A percentile compares a stretch with the other conserved stretches of the same genome.
Conservation (phyloP, 768 basidiomycete genomes). For the Boletus coccyginus region DNA sequence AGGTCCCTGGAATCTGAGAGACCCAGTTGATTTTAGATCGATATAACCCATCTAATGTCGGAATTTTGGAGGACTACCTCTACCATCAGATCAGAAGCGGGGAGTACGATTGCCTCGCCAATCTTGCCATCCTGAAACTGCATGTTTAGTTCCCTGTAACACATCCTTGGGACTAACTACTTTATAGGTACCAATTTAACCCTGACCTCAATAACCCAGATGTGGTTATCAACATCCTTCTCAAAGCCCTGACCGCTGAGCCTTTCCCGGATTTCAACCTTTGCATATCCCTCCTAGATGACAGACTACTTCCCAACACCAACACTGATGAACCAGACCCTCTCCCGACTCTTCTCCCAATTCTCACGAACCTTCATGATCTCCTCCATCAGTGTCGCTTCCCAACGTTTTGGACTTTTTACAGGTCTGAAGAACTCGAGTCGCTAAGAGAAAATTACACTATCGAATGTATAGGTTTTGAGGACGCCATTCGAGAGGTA, state of each 20-base stretch:
- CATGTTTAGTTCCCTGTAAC: conserved; percentile 32
- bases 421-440: conserved; percentile 68
- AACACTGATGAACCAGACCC: conserved; percentile 81
- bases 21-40: conserved; percentile 59
- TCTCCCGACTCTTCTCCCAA: conserved; percentile 64
- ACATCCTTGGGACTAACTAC: not conserved
- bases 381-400: conserved; percentile 84
- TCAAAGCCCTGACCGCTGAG: conserved; percentile 82
- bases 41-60: conserved; percentile 93
- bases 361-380: conserved; percentile 62
- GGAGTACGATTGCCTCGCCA: conserved; percentile 93
- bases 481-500: conserved; percentile 77
- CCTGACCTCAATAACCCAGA: conserved; percentile 89
- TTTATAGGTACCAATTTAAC: conserved; percentile 89
- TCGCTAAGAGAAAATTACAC: conserved; percentile 83
- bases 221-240: conserved; percentile 90
- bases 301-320: conserved; percentile 50
- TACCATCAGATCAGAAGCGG: conserved; percentile 89
- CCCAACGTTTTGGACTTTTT: conserved; percentile 80
- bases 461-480: conserved; percentile 78
- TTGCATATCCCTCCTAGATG: conserved; percentile 88
- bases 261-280: conserved; percentile 94
- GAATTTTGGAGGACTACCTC: conserved; percentile 94
- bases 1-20: not conserved
- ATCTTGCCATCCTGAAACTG: conserved; percentile 93